Percentiles rank a stretch among this genome's conserved stretches.
Evolutionary conservation across 192 early-diverging fungal genomes (phyloP).

Genomic region (Fimicolochytrium jonesii): DNA sequence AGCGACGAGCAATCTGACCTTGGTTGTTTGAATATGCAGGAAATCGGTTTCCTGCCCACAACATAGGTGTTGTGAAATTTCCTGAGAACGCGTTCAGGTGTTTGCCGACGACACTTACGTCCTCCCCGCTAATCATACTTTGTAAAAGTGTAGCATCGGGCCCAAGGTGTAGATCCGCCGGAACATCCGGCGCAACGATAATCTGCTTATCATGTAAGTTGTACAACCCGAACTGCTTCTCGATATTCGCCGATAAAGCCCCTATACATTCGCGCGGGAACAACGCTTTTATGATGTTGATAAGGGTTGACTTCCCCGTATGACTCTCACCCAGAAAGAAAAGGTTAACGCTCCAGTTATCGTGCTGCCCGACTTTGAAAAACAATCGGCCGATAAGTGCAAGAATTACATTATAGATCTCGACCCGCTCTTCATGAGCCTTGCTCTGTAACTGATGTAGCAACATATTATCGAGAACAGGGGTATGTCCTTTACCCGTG

Average conservation of each 20-base stretch:
- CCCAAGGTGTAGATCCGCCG: not conserved
- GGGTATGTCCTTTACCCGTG: conserved; percentile 2
- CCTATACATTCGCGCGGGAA: not conserved
- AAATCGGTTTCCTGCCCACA: conserved; percentile 4
- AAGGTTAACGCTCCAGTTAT: not conserved
- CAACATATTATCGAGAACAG: not conserved
- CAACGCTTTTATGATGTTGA: not conserved
- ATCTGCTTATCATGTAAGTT: conserved; percentile 2
- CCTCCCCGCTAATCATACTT: conserved; percentile 6
- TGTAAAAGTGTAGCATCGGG: conserved; percentile 7
- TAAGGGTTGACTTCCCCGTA: conserved; percentile 1
- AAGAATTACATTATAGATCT: not conserved
- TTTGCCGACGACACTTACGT: conserved; percentile 1
- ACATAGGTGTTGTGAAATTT: not conserved
- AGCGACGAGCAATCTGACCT: not conserved
- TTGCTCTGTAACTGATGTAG: not conserved
- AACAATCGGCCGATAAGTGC: conserved; percentile 3
- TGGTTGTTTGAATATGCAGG: not conserved
- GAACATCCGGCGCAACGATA: conserved; percentile 1
- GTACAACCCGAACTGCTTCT: conserved; percentile 6
- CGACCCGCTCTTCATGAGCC: not conserved
- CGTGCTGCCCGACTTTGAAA: not conserved
- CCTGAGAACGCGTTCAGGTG: conserved; percentile 2
- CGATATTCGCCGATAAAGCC: not conserved
- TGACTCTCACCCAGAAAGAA: not conserved